Conservation (phyloP, 139 green algal genomes). For the Chlamydomonas sp. region DNA sequence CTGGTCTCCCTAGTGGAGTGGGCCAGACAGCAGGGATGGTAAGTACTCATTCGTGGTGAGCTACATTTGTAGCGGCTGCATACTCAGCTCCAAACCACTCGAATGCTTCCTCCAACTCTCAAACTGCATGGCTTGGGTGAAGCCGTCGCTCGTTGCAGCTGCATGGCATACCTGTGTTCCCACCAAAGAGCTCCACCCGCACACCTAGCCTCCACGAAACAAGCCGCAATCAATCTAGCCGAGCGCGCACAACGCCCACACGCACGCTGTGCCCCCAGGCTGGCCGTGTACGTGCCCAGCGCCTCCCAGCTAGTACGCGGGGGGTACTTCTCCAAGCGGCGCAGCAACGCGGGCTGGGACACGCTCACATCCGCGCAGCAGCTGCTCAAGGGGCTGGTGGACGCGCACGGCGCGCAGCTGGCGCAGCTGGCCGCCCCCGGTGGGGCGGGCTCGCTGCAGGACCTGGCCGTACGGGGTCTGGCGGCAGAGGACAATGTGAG, state of each 20-base stretch:
- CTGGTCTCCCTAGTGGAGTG: slow-evolving; percentile 67
- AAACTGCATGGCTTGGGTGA: no score
- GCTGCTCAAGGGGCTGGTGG: slow-evolving; percentile 58
- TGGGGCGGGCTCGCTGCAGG: slow-evolving; percentile 25
- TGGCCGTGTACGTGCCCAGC: slow-evolving; percentile 78
- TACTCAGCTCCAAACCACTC: not conserved
- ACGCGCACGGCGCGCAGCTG: slow-evolving; percentile 61
- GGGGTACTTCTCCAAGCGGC: slow-evolving; percentile 53
- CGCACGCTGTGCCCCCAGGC: slow-evolving; percentile 6
- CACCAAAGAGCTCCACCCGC: no score
- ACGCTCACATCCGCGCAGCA: slow-evolving; percentile 70
- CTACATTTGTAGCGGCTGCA: not conserved
- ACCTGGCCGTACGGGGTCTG: slow-evolving; percentile 50
- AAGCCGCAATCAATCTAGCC: not conserved
- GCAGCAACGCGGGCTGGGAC: slow-evolving; percentile 61
- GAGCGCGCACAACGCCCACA: not conserved
- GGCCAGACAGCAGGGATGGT: slow-evolving; percentile 63
- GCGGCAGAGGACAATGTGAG: slow-evolving; percentile 52
- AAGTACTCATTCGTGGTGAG: not conserved
- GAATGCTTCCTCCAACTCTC: no score
- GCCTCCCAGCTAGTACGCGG: slow-evolving; percentile 62
- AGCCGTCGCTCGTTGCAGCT: no score
- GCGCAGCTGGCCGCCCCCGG: slow-evolving; percentile 31
- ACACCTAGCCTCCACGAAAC: no score
- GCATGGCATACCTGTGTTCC: no score